Base-by-base conservation (phyloP, 768 basidiomycete genomes). In the Chalciporus sphaerocephalus region DNA sequence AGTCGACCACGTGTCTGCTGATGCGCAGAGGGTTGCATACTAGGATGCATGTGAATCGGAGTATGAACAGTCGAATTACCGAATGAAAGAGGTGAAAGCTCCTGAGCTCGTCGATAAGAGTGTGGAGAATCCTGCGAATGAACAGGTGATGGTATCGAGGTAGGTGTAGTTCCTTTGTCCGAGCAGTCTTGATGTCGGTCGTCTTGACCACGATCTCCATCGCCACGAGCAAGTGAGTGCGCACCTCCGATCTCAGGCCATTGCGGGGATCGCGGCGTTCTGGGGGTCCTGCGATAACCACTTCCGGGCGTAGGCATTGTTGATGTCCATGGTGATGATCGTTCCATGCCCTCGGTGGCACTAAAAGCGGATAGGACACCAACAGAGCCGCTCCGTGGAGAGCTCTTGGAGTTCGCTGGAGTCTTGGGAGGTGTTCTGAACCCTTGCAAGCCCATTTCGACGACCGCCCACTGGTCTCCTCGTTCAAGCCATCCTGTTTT, bases 401-500 rank as follows among this genome's bases (percentile, higher is more conserved):
- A 6, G 10, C 35, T 41, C 47, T 38, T n/a, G n/a, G n/a, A n/a
- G n/a, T n/a, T 48, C 2, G 41, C 4, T 17, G 42, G 45, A 15
- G 33, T 46, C 38, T 51, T 52, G 41, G 48, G 38, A 13, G 59
- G 41, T 16, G 56, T 49, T 16, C 46, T 13, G 4, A 21, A 22
- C 18, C 12, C 46, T 27, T 52, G 46, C 38, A 65, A 42, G 9
- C 61, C 61, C 48, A 58, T 46, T 16, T 58, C 52, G 21, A 63
- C 56, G 20, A 61, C 41, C 1, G 56, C 46, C 62, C 62, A 63
- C 33, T 60, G 57, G 51, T 65, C 61, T 10, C 22, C 32, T 53
- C 63, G 60, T 50, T 63, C 61, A 5, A 63, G 49, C 62, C 62
- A 63, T 17, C 64, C 64, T 4, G 58, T 52, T 34, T 56, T 65